Evolutionary conservation across 164 flowering plant species (phyloP).

Genomic region (Amborella trichopoda): DNA sequence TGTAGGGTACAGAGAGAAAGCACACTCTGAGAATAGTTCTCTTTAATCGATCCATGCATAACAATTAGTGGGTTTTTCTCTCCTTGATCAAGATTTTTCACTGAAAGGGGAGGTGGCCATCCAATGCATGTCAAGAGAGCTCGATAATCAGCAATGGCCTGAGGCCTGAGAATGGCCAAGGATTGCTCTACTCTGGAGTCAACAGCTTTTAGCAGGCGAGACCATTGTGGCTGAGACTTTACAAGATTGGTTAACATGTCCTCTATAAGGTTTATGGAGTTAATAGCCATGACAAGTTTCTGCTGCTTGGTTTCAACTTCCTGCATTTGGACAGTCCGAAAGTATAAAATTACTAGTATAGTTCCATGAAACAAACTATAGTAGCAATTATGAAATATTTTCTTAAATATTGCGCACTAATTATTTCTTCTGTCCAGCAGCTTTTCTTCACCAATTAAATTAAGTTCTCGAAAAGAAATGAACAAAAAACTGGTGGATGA

Average conservation of each 20-base stretch:
- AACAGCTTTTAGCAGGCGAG: constrained; percentile 38
- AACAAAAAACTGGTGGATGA: too few relatives aligned
- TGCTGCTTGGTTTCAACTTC: constrained; percentile 27
- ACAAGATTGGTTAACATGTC: constrained; percentile 17
- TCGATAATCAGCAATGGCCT: constrained; percentile 52
- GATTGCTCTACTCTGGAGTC: constrained; percentile 46
- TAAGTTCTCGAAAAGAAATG: too few relatives aligned
- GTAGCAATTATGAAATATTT: too few relatives aligned
- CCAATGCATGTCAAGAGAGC: constrained; percentile 45
- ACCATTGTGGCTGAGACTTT: constrained; percentile 32
- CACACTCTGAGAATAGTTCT: constrained; percentile 38
- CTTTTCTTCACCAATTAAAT: too few relatives aligned
- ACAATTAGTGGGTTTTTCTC: constrained; percentile 34
- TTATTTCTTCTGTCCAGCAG: too few relatives aligned
- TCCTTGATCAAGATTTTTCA: constrained; percentile 18
- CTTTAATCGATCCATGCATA: constrained; percentile 32
- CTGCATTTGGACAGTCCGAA: constrained; percentile 27
- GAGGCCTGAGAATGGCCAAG: constrained; percentile 30
- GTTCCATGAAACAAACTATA: too few relatives aligned
- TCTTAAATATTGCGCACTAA: too few relatives aligned
- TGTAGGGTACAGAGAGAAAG: constrained; percentile 54
- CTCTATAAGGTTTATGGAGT: constrained; percentile 30
- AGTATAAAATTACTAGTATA: too few relatives aligned
- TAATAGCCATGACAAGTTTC: constrained; percentile 26
- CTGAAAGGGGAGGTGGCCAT: constrained; percentile 58